Base-by-base conservation (phyloP, 192 early-diverging fungal genomes). In the Coemansia interrupta region DNA sequence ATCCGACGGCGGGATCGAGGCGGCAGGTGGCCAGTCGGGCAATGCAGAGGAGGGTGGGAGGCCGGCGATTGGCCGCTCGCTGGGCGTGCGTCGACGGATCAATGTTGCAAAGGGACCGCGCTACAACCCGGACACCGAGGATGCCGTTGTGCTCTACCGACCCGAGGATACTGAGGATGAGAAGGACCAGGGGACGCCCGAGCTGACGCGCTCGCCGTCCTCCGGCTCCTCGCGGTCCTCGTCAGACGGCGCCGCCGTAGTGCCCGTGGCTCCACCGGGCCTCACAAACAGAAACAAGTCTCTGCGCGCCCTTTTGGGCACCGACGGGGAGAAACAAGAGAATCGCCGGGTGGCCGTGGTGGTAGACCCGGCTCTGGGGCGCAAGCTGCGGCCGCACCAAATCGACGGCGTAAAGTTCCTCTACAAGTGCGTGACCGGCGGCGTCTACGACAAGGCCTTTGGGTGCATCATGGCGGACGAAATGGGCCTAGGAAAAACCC, bases 391-490 rank as follows among this genome's bases (percentile, higher is more conserved):
- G 13, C 95, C 95, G 3, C 97, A 99, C 68, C 93, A 99, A 63
- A 83, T 97, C 23, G 95, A 98, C 56, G 97, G 97, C 29, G 93
- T 99, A 3, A 75, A 84, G 60, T 99, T 99, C 64, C 73, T 99
- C 61, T 99, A 91, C 80, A 85, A 90, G 30, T 99, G 97, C 74
- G 85, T 89, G 0, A 97, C 92, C 13, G 96, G 93, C n/a, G 63
- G 58, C 20, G 83, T 85, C 14, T 75, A 84, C 28, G 73, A 83
- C 20, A 80, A 87, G 64, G 89, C 90, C 0, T 91, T 82, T 66
- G 97, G 95, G 60, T 96, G 93, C 58, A 99, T 99, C 51, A 97
- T 98, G 94, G 97, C 97, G 1, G 97, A 99, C 74, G 97, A 99
- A 63, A 96, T 97, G 90, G 90, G 90, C 19, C 67, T 92, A 19